These are phyloP conservation scores for Cylindrotheca closterium DNA, from an alignment of 108 stramenopile genomes.

Conservation along the genomic window DNA sequence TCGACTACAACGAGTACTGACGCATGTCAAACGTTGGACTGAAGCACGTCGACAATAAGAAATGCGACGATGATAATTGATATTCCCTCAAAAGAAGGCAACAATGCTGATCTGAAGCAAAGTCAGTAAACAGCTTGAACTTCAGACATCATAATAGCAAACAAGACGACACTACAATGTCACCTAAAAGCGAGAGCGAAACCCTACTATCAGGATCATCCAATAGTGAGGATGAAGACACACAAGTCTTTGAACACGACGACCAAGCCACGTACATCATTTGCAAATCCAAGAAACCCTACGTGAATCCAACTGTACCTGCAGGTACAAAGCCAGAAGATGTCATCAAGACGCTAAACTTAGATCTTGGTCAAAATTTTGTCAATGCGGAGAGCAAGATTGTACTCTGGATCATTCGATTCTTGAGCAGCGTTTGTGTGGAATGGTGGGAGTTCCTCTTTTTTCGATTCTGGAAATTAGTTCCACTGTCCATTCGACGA, in stretches of 20 bases:
- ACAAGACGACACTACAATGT: too few relatives aligned
- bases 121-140: too few relatives aligned
- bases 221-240: slow-evolving; percentile 2
- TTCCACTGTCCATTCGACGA: slow-evolving; percentile 49
- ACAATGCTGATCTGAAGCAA: too few relatives aligned
- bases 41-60: too few relatives aligned
- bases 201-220: too few relatives aligned
- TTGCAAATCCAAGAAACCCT: slow-evolving; percentile 14
- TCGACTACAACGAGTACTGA: too few relatives aligned
- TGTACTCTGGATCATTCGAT: slow-evolving; percentile 19
- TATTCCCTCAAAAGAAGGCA: too few relatives aligned
- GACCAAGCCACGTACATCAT: slow-evolving; percentile 18
- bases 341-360: slow-evolving; percentile 50
- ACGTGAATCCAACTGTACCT: slow-evolving; percentile 12
- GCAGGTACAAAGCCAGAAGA: slow-evolving; percentile 19
- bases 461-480: slow-evolving; percentile 41
- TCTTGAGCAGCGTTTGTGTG: slow-evolving; percentile 24
- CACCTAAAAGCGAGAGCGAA: too few relatives aligned
- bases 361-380: slow-evolving; percentile 57
- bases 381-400: slow-evolving; percentile 45
- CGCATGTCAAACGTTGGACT: too few relatives aligned
- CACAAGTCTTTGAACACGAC: slow-evolving; percentile 7
- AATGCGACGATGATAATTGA: too few relatives aligned
- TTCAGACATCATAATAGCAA: too few relatives aligned
- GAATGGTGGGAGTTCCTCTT: slow-evolving; percentile 44